Evolutionary conservation across 768 basidiomycete species (phyloP), one percentile per base, ranked within the genome.

Genomic region (Rhizopogon vinicolor): DNA sequence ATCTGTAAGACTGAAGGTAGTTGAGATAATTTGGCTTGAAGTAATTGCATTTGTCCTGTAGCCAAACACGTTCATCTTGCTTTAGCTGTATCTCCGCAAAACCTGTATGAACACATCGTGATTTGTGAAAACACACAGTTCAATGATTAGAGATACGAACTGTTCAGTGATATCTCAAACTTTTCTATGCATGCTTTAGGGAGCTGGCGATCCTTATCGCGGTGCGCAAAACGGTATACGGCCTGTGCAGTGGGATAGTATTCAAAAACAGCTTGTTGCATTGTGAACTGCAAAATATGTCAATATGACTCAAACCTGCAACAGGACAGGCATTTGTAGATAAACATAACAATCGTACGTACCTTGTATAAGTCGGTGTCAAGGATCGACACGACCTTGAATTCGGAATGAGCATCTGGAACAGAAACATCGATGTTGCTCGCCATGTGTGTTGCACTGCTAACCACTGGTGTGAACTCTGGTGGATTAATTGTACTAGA

Each of bases 321-420:
- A 25, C 25, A 22, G 22, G 37, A 57, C 33, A 43, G 31, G 13
- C 18, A 42, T 51, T n/a, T 28, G 25, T 25, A 25, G 18, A 31
- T 33, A 52, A 13, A 5, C 5, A 37, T 33, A n/a, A 41, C 44
- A 16, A 13, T 5, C 18, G n/a, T 33, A 33, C 57, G 44, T 51
- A 87, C 93, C 82, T 96, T 98, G 83, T 98, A 98, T 31, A 96
- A 73, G 70, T 98, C 96, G 0, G 93, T 94, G 69, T 98, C 96
- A 44, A 98, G 79, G 51, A 98, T 75, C 14, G 92, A 94, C 29
- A 28, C 35, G 19, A 37, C 13, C 19, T 49, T 49, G 35, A 49
- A 49, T 18, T 58, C 40, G 60, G 63, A 5, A 41, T 58, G 33
- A 63, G 67, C 16, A 57, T 25, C 22, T 57, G 44, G 19, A 16